Conservation (phyloP, 2,329 filamentous ascomycete genomes). For the Didymella sp. region DNA sequence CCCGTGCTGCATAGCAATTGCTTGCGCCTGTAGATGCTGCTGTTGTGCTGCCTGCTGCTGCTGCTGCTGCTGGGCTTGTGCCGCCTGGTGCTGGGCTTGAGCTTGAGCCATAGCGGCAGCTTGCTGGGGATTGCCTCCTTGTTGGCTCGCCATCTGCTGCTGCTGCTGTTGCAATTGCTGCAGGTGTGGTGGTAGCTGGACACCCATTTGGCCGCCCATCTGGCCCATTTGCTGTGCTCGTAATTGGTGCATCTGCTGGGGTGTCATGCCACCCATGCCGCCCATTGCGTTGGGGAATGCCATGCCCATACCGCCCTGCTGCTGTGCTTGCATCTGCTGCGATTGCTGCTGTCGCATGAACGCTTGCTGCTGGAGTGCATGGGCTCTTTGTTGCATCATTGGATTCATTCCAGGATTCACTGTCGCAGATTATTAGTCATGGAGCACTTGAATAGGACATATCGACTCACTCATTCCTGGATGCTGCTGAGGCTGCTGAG, state of each 20-base stretch:
- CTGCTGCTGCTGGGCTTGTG: slow-evolving; percentile 53
- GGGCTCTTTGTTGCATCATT: slow-evolving; percentile 52
- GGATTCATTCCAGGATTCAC: slow-evolving; percentile 51
- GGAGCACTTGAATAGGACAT: no score
- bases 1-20: slow-evolving; percentile 57
- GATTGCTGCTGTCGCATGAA: slow-evolving; percentile 62
- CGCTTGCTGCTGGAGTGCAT: slow-evolving; percentile 48
- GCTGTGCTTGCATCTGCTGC: slow-evolving; percentile 61
- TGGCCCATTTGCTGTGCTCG: slow-evolving; percentile 33
- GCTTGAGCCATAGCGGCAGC: slow-evolving; percentile 56
- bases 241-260: slow-evolving; percentile 45
- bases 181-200: slow-evolving; percentile 46
- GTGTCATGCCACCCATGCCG: slow-evolving; percentile 59
- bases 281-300: slow-evolving; percentile 63
- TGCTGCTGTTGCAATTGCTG: slow-evolving; percentile 55
- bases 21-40: slow-evolving; percentile 54
- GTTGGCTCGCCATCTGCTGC: slow-evolving; percentile 55
- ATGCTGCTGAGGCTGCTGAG: slow-evolving; percentile 57
- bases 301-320: slow-evolving; percentile 60
- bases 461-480: slow-evolving; percentile 47
- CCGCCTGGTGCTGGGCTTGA: slow-evolving; percentile 52
- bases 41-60: slow-evolving; percentile 48
- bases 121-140: slow-evolving; percentile 49
- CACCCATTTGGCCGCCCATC: slow-evolving; percentile 42
- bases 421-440: slow-evolving; percentile 24